Base-by-base conservation (phyloP, 2,329 filamentous ascomycete species). In the Magnaporthiopsis poae region DNA sequence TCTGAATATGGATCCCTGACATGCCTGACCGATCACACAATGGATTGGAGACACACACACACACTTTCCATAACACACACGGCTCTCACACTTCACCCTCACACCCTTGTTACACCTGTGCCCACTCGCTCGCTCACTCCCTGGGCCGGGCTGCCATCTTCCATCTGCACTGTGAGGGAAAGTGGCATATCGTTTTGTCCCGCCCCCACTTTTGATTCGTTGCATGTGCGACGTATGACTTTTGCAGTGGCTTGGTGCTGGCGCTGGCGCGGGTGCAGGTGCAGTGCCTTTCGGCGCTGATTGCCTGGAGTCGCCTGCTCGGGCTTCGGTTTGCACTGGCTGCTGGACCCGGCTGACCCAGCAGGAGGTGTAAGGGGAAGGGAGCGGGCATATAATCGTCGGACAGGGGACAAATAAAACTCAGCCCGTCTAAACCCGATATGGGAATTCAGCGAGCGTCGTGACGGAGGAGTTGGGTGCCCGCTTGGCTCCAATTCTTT, bases 121-220 rank as follows among this genome's bases (percentile, higher is more conserved):
- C 18, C 39, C 39, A 52, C 39, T 52, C 39, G 39, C 39, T 31
- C 3, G 31, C 31, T 31, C 31, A 7, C 31, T 52, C 39, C 25
- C 61, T 62, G 61, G 61, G 31, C 61, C 61, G 61, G 61, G 18
- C 61, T 62, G 61, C 31, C 61, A 62, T 62, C 61, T 29, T 36
- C 61, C 39, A 36, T 27, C 61, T 25, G 61, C 39, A 62, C 61
- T 39, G 61, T 62, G 61, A 33, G 33, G 61, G 61, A 36, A 62
- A 27, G 61, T 62, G 33, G 61, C 61, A 62, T 62, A 31, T 25
- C 31, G 61, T 36, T 36, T 62, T 62, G 61, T 62, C 33, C 61
- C 33, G 33, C 61, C 61, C 39, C 61, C 39, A 31, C 31, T 27
- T 39, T 52, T 2, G 39, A 21, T 21, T 52, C 39, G 39, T 21